Conservation (phyloP, 2,329 filamentous ascomycete genomes). For the Penicillium sp. region DNA sequence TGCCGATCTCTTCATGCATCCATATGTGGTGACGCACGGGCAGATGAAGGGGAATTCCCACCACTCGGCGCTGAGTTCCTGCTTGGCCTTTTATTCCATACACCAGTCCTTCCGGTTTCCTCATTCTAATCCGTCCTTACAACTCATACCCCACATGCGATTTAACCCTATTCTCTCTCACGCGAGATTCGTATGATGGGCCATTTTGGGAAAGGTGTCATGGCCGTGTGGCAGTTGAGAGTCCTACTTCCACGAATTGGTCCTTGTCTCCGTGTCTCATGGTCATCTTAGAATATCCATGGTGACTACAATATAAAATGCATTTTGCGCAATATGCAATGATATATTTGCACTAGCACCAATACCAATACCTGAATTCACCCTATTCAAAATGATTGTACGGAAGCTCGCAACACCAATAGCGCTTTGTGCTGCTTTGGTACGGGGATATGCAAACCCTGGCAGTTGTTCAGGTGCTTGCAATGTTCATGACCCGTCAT, state of each 20-base stretch:
- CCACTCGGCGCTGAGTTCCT: constrained; percentile 6
- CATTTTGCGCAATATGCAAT: not conserved
- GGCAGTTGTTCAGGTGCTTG: constrained; percentile 41
- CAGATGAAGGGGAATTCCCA: constrained; percentile 8
- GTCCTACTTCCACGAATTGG: constrained; percentile 25
- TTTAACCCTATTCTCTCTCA: constrained; percentile 14
- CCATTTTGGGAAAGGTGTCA: constrained; percentile 10
- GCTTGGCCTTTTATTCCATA: not conserved
- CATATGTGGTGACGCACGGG: not conserved
- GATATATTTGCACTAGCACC: not conserved
- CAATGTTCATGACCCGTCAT: constrained; percentile 54
- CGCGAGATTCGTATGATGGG: not conserved
- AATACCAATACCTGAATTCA: too few species aligned
- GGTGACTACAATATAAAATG: not conserved
- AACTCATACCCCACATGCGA: constrained; percentile 13
- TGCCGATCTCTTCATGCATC: not conserved
- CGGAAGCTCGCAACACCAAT: not conserved
- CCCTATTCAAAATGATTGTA: not conserved
- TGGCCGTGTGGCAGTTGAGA: constrained; percentile 4
- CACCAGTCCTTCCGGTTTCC: not conserved
- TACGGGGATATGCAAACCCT: constrained; percentile 39
- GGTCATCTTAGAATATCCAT: not conserved
- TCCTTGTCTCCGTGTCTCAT: not conserved
- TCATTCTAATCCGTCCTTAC: not conserved
- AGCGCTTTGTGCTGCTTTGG: constrained; percentile 26